A percentile compares a stretch with the other conserved stretches of the same genome.
Conservation (phyloP, 1,284 basidiomycete genomes). For the Grifola frondosa region DNA sequence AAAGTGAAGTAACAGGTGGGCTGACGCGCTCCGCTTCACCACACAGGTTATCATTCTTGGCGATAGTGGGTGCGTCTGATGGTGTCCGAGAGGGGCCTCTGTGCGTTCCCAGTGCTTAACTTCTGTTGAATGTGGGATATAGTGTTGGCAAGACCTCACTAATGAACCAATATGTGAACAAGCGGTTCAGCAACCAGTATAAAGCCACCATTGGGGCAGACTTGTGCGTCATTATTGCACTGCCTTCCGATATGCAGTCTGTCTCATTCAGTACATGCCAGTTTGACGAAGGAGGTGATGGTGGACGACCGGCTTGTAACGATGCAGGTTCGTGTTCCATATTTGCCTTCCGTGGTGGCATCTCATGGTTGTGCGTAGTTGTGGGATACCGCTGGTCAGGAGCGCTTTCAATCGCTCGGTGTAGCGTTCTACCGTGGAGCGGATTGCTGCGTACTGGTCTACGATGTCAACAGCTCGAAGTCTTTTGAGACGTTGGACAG, state of each 20-base stretch:
- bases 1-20: not conserved
- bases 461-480: constrained; percentile 98
- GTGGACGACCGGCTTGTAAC: constrained; percentile 98
- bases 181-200: constrained; percentile 99
- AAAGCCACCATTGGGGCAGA: constrained; percentile 95
- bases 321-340: constrained; percentile 81
- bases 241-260: not conserved
- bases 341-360: not conserved
- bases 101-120: constrained; percentile 5
- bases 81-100: constrained; percentile 10
- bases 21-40: constrained; percentile 15
- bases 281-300: constrained; percentile 98
- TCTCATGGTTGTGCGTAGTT: constrained; percentile 50
- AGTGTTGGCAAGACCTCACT: constrained; percentile 99
- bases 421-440: constrained; percentile 99
- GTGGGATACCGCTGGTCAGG: constrained; percentile 99
- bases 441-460: constrained; percentile 98
- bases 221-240: constrained; percentile 59
- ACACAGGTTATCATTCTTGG: constrained; percentile 94
- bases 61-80: constrained; percentile 84
- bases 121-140: constrained; percentile 11
- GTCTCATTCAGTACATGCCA: constrained; percentile 34
- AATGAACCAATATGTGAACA: constrained; percentile 99
- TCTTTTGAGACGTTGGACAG: constrained; percentile 98
- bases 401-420: constrained; percentile 98